Evolutionary conservation across 1,139 yeast species (phyloP).

Genomic region (Debaryomyces robertsiae): DNA sequence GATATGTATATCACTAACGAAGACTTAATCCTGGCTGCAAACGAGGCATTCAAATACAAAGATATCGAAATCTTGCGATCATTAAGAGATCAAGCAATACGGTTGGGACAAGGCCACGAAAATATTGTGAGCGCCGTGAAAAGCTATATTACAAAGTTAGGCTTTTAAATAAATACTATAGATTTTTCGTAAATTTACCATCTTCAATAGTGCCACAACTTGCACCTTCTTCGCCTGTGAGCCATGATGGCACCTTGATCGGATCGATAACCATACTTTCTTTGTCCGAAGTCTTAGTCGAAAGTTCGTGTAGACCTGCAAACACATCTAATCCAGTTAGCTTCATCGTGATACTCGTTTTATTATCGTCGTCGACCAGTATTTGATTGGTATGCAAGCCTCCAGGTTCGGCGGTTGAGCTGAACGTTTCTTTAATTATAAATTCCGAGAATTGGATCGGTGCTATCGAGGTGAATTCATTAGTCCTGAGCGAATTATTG

Average conservation of each 20-base stretch:
- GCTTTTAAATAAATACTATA: conserved; percentile 24
- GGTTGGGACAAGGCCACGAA: conserved; percentile 21
- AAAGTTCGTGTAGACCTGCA: conserved; percentile 76
- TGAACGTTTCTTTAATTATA: conserved; percentile 32
- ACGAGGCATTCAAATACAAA: conserved; percentile 59
- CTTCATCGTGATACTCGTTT: conserved; percentile 45
- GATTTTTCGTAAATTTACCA: conserved; percentile 34
- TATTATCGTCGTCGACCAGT: conserved; percentile 13
- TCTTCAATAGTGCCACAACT: conserved; percentile 49
- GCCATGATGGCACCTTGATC: conserved; percentile 65
- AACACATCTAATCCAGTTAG: conserved; percentile 75
- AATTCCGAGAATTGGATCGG: conserved; percentile 59
- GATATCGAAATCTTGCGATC: conserved; percentile 48
- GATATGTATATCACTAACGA: conserved; percentile 55
- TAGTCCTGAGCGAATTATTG: conserved; percentile 23
- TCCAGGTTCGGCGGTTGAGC: conserved; percentile 9
- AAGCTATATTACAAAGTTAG: conserved; percentile 32
- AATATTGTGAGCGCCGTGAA: conserved; percentile 26
- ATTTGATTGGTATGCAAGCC: conserved; percentile 7
- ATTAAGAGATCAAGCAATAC: conserved; percentile 29
- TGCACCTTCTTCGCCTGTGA: conserved; percentile 75
- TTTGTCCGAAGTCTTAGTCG: conserved; percentile 36
- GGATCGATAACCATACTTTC: conserved; percentile 53
- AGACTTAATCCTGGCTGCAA: conserved; percentile 58
- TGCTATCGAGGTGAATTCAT: conserved; percentile 50